Evolutionary conservation across 2,329 filamentous ascomycete genomes (phyloP), one percentile per base, ranked within the genome.

Genomic region (Furcasterigmium sp.): DNA sequence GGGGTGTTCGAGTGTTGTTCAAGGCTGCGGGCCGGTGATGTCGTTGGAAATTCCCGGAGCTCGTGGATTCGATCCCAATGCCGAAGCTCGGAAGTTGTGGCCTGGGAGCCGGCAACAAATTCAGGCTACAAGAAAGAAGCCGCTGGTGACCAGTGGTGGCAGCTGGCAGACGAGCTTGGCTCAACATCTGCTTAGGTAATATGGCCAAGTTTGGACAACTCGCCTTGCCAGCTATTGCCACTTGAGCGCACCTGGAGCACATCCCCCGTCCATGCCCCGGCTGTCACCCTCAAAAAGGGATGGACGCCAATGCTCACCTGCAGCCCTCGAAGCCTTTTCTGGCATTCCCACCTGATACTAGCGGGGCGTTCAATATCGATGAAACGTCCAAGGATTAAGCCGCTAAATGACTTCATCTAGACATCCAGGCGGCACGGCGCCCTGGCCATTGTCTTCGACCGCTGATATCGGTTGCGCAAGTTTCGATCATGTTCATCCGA

Each of bases 41-140:
- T 35, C 6, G 46, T 44, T 50, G 48, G 48, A 48, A 50, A 44
- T 48, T 50, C 48, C 48, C 48, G 48, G 48, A 43, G 43, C 46
- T 32, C 43, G 9, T 35, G 25, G 40, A 21, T 25, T 37, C 46
- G 38, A 44, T 46, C 47, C 39, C 47, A 32, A 28, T 48, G 46
- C 48, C 47, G 26, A 42, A 48, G 48, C 48, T 50, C 48, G 46
- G 38, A 35, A 35, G 32, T 40, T 29, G 28, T 30, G 38, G 38
- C 38, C 38, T 40, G 38, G 32, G 19, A 29, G 4, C 6, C 14
- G 7, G 25, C 26, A 5, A 3, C 25, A 7, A n/a, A 32, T 29
- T 40, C 28, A 40, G 38, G 38, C 38, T 20, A 17, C 10, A 5
- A 21, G 14, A 4, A 15, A n/a, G 4, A 6, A 2, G n/a, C 36